These are phyloP conservation scores for Austropuccinia psidii DNA, from an alignment of 1,284 basidiomycete genomes.

Conservation along the genomic window DNA sequence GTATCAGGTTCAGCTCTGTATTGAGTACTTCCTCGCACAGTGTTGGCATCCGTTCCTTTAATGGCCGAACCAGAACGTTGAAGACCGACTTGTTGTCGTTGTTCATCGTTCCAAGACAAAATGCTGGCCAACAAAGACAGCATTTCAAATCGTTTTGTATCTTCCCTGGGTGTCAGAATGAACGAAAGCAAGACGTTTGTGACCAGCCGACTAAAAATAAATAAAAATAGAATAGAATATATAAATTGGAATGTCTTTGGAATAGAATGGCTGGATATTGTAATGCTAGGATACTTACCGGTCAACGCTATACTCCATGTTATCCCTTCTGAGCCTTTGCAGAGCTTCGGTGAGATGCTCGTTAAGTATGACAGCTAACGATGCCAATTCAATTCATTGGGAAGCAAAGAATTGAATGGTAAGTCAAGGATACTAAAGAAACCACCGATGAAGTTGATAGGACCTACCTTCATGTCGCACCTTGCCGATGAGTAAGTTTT, in stretches of 20 bases:
- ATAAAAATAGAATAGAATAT: too few species aligned
- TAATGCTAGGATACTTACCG: slow-evolving; percentile 50
- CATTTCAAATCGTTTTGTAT: slow-evolving; percentile 96
- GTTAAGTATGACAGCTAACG: slow-evolving; percentile 81
- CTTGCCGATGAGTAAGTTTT: slow-evolving; percentile 82
- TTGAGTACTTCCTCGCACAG: not conserved
- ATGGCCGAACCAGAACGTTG: slow-evolving; percentile 54
- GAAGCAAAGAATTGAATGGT: too few species aligned
- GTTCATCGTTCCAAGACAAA: slow-evolving; percentile 78
- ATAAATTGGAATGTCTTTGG: too few species aligned
- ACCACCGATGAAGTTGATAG: not conserved
- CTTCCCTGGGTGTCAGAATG: slow-evolving; percentile 77
- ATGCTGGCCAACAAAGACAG: slow-evolving; percentile 77
- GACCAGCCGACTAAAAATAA: slow-evolving; percentile 65
- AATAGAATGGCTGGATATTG: too few species aligned
- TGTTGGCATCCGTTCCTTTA: not conserved
- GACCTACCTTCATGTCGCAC: slow-evolving; percentile 79
- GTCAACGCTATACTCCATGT: slow-evolving; percentile 82
- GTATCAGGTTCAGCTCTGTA: not conserved
- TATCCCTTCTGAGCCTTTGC: slow-evolving; percentile 76
- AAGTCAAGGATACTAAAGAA: slow-evolving; percentile 9
- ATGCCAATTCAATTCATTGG: too few species aligned
- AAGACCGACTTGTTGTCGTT: slow-evolving; percentile 82
- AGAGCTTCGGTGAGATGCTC: slow-evolving; percentile 96
- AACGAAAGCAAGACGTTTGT: slow-evolving; percentile 93